These are phyloP conservation scores for Penicillium roqueforti DNA, from an alignment of 495 filamentous ascomycete genomes.

Conservation along the genomic window DNA sequence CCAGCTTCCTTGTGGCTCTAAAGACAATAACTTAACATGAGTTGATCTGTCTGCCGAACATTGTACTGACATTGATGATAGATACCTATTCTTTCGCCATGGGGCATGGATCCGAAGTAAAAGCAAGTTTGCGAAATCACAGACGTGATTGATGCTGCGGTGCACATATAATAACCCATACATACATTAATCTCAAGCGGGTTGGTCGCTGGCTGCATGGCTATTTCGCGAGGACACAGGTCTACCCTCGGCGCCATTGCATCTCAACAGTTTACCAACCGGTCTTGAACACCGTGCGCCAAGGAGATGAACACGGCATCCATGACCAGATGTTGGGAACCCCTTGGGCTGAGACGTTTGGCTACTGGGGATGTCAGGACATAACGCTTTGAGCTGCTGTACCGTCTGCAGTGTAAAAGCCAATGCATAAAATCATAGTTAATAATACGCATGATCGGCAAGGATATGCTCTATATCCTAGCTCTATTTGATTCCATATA, in stretches of 20 bases:
- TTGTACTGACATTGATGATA: slow-evolving; percentile 17
- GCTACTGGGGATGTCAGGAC: not conserved
- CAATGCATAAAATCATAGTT: slow-evolving; percentile 13
- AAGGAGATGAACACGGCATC: not conserved
- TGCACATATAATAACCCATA: slow-evolving; percentile 7
- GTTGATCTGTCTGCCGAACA: not conserved
- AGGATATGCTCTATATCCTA: slow-evolving; percentile 2
- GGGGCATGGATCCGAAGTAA: slow-evolving; percentile 51
- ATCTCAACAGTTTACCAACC: slow-evolving; percentile 10
- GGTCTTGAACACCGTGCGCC: not conserved
- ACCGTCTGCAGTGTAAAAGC: slow-evolving; percentile 14
- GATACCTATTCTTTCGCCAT: slow-evolving; percentile 62
- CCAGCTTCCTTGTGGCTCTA: slow-evolving; percentile 7
- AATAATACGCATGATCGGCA: slow-evolving; percentile 2
- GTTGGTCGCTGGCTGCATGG: not conserved
- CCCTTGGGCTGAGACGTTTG: not conserved
- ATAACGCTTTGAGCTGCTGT: slow-evolving; percentile 17
- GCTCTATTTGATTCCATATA: not conserved
- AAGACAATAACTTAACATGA: not conserved
- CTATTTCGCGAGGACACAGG: slow-evolving; percentile 10
- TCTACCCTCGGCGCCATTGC: slow-evolving; percentile 3
- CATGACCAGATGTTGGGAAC: slow-evolving; percentile 4
- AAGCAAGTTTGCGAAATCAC: slow-evolving; percentile 48
- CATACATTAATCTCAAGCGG: not conserved
- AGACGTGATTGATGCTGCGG: slow-evolving; percentile 16